phyloP scores from a whole-genome alignment of 2,329 filamentous ascomycete genomes.

The Ophiocordyceps camponoti-rufipedis region DNA sequence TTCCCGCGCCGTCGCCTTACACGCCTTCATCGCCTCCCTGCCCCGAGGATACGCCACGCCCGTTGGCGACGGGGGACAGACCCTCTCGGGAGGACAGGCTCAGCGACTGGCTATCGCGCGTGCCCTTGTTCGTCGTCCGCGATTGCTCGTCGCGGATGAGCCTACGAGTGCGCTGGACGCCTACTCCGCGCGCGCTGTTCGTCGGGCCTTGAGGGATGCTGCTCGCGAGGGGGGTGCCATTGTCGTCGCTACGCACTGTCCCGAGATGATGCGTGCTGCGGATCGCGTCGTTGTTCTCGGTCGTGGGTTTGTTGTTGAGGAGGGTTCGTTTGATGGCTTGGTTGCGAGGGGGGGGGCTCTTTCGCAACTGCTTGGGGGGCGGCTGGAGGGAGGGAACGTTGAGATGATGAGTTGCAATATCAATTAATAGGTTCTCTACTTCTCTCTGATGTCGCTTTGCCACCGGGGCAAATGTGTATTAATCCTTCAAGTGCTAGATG shows the following conservation, averaged over 20 bases:
- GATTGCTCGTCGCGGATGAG: constrained; percentile 68
- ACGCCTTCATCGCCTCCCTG: constrained; percentile 59
- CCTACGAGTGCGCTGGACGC: constrained; percentile 68
- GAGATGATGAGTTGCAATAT: background rate
- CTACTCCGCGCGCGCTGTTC: constrained; percentile 44
- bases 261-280: constrained; percentile 73
- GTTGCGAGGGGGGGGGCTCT: constrained; percentile 24
- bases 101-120: constrained; percentile 70
- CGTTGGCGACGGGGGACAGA: constrained; percentile 58
- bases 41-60: constrained; percentile 41
- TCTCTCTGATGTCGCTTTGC: too few relatives aligned
- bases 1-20: constrained; percentile 40
- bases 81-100: constrained; percentile 63
- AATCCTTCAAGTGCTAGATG: too few relatives aligned
- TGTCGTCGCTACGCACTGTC: constrained; percentile 64
- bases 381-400: background rate
- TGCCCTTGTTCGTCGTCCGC: constrained; percentile 52
- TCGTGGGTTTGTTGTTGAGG: constrained; percentile 46
- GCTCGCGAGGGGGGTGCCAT: constrained; percentile 41
- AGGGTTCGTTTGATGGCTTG: constrained; percentile 48
- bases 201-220: constrained; percentile 40
- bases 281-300: constrained; percentile 57
- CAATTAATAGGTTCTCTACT: too few relatives aligned
- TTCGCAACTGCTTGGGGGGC: constrained; percentile 20
- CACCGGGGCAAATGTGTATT: too few relatives aligned